Conservation (phyloP, 2,329 filamentous ascomycete species). For the Pseudogymnoascus pannorum region DNA sequence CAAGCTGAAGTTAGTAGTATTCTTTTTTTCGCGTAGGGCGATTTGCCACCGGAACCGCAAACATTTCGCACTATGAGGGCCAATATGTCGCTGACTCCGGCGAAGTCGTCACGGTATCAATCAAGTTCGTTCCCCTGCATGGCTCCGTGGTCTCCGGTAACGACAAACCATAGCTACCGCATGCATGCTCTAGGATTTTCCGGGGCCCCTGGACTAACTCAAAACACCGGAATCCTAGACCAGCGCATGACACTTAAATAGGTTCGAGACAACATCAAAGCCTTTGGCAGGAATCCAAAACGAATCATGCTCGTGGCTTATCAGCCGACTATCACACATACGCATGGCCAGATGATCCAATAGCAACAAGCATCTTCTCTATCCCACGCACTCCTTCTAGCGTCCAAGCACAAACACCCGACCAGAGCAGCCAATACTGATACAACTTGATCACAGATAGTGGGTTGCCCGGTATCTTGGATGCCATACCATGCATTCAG, state of each 20-base stretch:
- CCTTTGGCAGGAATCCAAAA: slow-evolving; percentile 48
- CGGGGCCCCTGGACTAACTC: slow-evolving; percentile 13
- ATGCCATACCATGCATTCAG: slow-evolving; percentile 16
- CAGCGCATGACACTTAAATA: slow-evolving; percentile 50
- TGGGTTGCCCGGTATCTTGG: slow-evolving; percentile 24
- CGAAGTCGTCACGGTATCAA: slow-evolving; percentile 39
- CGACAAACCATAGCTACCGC: slow-evolving; percentile 33
- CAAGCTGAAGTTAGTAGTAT: slow-evolving; percentile 35
- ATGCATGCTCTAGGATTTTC: slow-evolving; percentile 23
- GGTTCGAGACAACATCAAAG: slow-evolving; percentile 48
- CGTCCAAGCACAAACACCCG: slow-evolving; percentile 18
- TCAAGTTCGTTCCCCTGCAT: slow-evolving; percentile 34
- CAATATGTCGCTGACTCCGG: slow-evolving; percentile 36
- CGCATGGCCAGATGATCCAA: slow-evolving; percentile 18
- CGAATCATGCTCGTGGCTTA: slow-evolving; percentile 21
- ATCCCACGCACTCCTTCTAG: slow-evolving; percentile 28
- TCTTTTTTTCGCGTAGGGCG: slow-evolving; percentile 41
- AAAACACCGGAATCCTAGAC: slow-evolving; percentile 45
- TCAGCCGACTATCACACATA: slow-evolving; percentile 19
- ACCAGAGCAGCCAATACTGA: slow-evolving; percentile 18
- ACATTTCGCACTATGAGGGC: slow-evolving; percentile 35
- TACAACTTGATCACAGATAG: slow-evolving; percentile 18
- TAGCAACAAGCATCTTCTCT: slow-evolving; percentile 22
- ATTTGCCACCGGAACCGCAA: slow-evolving; percentile 33
- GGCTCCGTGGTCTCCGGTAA: not conserved